A percentile compares a stretch with the other conserved stretches of the same genome.
Evolutionary conservation across 2,329 filamentous ascomycete genomes (phyloP).

Genomic region (Acrocalymma vagum): DNA sequence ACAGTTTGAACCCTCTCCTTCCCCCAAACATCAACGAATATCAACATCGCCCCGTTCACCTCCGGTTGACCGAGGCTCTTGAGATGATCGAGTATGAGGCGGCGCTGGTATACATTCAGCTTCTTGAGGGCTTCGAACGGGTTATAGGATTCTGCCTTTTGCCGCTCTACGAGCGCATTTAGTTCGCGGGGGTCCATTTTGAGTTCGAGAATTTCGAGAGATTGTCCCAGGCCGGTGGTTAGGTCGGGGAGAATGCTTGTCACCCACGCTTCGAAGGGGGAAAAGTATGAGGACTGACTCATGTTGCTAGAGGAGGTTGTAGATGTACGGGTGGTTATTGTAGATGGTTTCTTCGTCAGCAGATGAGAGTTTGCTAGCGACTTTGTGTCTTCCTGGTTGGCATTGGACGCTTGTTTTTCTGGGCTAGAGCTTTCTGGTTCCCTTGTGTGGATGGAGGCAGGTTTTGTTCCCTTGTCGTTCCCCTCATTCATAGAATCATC

Average conservation of each 20-base stretch:
- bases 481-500: no score
- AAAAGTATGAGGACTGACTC: background rate
- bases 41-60: background rate
- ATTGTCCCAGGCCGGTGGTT: background rate
- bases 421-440: no score
- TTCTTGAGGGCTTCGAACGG: background rate
- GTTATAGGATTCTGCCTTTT: background rate
- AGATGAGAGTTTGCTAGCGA: no score
- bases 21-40: background rate
- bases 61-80: no score
- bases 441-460: no score
- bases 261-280: background rate
- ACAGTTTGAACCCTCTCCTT: background rate
- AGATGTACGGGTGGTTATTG: no score
- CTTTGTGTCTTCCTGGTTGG: no score
- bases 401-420: no score
- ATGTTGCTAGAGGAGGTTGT: background rate
- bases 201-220: background rate
- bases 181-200: background rate
- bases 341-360: no score
- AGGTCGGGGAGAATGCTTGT: background rate
- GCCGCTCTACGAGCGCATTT: background rate
- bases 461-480: no score
- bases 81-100: background rate
- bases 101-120: conserved; percentile 1